Base-by-base conservation (phyloP, 2,329 filamentous ascomycete species). In the Diaporthe citri region DNA sequence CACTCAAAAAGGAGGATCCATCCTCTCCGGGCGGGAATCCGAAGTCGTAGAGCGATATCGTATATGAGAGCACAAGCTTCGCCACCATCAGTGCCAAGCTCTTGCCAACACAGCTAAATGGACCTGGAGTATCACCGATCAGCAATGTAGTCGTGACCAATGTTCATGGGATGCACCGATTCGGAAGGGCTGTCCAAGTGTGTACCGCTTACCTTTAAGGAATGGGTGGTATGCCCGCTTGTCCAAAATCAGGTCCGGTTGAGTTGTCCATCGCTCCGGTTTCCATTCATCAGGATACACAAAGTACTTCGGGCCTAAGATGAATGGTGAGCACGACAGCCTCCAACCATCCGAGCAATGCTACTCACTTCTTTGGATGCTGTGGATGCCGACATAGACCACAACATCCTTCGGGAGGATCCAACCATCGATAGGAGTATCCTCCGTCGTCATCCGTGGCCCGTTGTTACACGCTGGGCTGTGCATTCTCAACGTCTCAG, bases 361-460 rank as follows among this genome's bases (percentile, higher is more conserved):
- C 3, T 59, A 59, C 31, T 59, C 34, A 59, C 56, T 59, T 59
- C 56, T 59, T 8, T 59, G 56, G 2, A 39, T 59, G 20, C 56
- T 59, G 56, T 59, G 56, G 56, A 59, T 59, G 17, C 56, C 56
- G 20, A 59, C 34, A n/a, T 59, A 59, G 31, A 59, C 56, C 20
- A 41, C 34, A 7, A 41, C 34, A 60, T 41, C 56, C 10, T 39
- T 60, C 22, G 34, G 56, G 1, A 60, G 22, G 34, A 60, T 8
- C 5, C 1, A 7, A 17, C 56, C 56, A 2, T 60, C 22, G 25
- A 41, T 60, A 1, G 1, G 2, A 8, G 22, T 41, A 22, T 59
- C 31, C 31, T 39, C 34, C 17, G 56, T 60, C 56, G 34, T 60
- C 34, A 41, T 22, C 13, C 56, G 17, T 12, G 56, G 56, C 4